Percentiles rank a stretch among this genome's conserved stretches.
These are phyloP conservation scores for Cinchona pubescens DNA, from an alignment of 257 asterid species.

Conservation along the genomic window DNA sequence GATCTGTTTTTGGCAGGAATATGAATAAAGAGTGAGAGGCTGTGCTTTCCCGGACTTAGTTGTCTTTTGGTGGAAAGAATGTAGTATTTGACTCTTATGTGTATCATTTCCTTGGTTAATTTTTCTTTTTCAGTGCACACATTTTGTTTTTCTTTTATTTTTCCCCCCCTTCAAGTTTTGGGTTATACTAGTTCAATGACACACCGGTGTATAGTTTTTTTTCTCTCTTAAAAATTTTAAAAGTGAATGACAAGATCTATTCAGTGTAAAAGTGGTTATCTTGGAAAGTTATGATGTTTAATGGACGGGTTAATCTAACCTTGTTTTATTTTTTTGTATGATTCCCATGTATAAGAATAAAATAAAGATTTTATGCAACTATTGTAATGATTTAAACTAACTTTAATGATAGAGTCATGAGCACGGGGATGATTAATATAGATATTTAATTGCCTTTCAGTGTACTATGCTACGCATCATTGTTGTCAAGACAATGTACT, in stretches of 20 bases:
- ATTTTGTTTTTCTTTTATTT: too few species aligned
- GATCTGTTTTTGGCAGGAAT: background rate
- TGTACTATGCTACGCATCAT: background rate
- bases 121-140: background rate
- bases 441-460: too few species aligned
- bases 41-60: slow-evolving; percentile 7
- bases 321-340: background rate
- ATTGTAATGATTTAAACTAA: slow-evolving; percentile 95
- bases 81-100: slow-evolving; percentile 14
- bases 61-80: too few species aligned
- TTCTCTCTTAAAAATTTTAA: too few species aligned
- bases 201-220: too few species aligned
- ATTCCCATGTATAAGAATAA: slow-evolving; percentile 53
- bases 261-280: background rate
- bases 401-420: slow-evolving; percentile 86
- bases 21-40: slow-evolving; percentile 17
- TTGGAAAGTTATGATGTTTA: background rate
- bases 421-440: slow-evolving; percentile 51
- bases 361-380: slow-evolving; percentile 70
- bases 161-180: too few species aligned
- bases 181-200: too few species aligned
- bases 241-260: background rate
- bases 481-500: background rate
- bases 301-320: background rate
- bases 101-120: slow-evolving; percentile 8